Evolutionary conservation across 2,329 filamentous ascomycete species (phyloP), one percentile per base, ranked within the genome.

Genomic region (Aspergillus hortae): DNA sequence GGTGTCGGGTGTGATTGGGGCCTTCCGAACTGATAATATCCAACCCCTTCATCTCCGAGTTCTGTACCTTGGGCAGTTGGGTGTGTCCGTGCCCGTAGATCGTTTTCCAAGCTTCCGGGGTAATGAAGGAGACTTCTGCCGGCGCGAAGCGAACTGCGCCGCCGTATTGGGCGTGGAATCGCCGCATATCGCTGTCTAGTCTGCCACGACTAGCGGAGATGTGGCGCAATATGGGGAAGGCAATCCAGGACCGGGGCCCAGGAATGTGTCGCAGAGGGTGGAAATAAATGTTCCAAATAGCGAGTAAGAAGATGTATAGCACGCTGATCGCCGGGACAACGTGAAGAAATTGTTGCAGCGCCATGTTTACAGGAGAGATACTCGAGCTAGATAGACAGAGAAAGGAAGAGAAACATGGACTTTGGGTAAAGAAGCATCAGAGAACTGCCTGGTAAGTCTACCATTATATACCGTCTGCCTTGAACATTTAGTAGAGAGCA

Each of bases 101-200:
- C 9, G 66, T 63, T 7, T 62, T 57, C 61, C 61, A 65, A 11
- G 63, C 65, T 2, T 53, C 30, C 0, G 56, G 40, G 4, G 49
- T 58, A 36, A 59, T 63, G 51, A 67, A 68, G 4, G 66, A 67
- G 2, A 74, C 56, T 36, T 69, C 63, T 6, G 60, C 59, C 1
- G 70, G 73, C 1, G 53, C 56, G 4, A 69, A 55, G 3, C 71
- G 64, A 4, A 74, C 67, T 1, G 32, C 52, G 23, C 23, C 44
- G 10, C 59, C 59, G 15, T 59, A 61, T n/a, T 25, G 27, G 0
- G 38, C 36, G 19, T 62, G 59, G 6, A 55, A 48, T 1, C 19
- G 11, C 4, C 43, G 44, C 3, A 56, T 27, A 30, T 55, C 52
- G 1, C 36, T 46, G 4, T 59, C 58, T 1, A 56, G 15, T 19